Conservation (phyloP, 2,329 filamentous ascomycete species). For the Penicillium sp. region DNA sequence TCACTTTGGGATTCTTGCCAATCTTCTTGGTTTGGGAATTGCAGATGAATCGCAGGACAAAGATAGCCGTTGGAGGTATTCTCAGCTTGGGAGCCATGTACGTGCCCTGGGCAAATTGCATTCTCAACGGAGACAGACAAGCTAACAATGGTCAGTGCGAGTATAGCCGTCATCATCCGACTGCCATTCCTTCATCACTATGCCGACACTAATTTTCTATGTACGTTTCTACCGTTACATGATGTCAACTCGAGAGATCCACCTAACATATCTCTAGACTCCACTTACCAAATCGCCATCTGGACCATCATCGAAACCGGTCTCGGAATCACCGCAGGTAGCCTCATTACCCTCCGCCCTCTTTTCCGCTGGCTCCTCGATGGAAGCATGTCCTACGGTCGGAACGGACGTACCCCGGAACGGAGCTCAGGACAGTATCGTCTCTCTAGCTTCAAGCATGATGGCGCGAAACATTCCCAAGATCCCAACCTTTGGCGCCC, state of each 20-base stretch:
- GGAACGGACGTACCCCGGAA: neutral
- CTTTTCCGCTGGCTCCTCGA: slow-evolving; percentile 7
- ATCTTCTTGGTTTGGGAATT: slow-evolving; percentile 22
- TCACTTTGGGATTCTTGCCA: slow-evolving; percentile 20
- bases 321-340: slow-evolving; percentile 22
- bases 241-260: neutral
- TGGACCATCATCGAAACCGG: slow-evolving; percentile 26
- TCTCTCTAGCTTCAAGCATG: neutral
- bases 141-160: slow-evolving; percentile 12
- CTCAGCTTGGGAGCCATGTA: slow-evolving; percentile 25
- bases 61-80: slow-evolving; percentile 17
- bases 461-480: neutral
- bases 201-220: slow-evolving; percentile 18
- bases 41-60: slow-evolving; percentile 20
- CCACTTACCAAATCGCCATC: slow-evolving; percentile 19
- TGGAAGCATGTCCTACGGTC: neutral
- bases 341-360: slow-evolving; percentile 21
- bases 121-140: neutral
- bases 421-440: neutral
- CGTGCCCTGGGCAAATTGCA: neutral
- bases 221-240: slow-evolving; percentile 4
- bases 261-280: slow-evolving; percentile 6
- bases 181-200: slow-evolving; percentile 17
- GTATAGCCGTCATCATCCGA: slow-evolving; percentile 22
- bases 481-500: neutral